A percentile compares a stretch with the other conserved stretches of the same genome.
These are phyloP conservation scores for Dalbergia oliveri DNA, from an alignment of 306 rosid genomes.

Conservation along the genomic window DNA sequence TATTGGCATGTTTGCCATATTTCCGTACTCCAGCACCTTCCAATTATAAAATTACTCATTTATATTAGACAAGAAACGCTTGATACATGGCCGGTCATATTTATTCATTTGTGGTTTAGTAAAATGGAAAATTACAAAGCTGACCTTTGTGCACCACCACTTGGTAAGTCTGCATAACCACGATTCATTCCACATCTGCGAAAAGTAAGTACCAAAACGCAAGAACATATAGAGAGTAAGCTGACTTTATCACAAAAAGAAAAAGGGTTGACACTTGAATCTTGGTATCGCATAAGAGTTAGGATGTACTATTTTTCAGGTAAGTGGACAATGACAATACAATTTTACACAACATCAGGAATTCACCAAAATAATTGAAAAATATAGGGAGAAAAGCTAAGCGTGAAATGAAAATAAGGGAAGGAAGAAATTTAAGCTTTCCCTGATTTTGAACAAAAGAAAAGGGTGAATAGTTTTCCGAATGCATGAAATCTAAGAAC, in stretches of 20 bases:
- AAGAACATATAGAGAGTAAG: slow-evolving; percentile 20
- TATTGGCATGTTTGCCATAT: slow-evolving; percentile 12
- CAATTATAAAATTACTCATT: slow-evolving; percentile 15
- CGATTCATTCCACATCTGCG: slow-evolving; percentile 58
- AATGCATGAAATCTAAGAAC: too few relatives aligned
- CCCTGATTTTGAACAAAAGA: not conserved
- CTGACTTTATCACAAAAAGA: not conserved
- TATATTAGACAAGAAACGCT: slow-evolving; percentile 1
- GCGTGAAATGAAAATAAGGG: not conserved
- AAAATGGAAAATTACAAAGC: slow-evolving; percentile 25
- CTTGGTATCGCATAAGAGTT: not conserved
- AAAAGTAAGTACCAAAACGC: slow-evolving; percentile 10
- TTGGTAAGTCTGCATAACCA: slow-evolving; percentile 49
- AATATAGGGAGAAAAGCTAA: not conserved
- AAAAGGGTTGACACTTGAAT: not conserved
- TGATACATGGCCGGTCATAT: slow-evolving; percentile 12
- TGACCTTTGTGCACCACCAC: slow-evolving; percentile 57
- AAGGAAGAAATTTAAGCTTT: too few relatives aligned
- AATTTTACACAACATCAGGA: not conserved
- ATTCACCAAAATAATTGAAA: slow-evolving; percentile 8
- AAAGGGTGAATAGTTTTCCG: too few relatives aligned
- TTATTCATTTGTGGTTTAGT: slow-evolving; percentile 1
- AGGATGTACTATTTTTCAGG: not conserved
- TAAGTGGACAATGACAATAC: not conserved
- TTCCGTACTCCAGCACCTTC: not conserved